Evolutionary conservation across 2,329 filamentous ascomycete genomes (phyloP).

Genomic region (Cladosporium sp.): DNA sequence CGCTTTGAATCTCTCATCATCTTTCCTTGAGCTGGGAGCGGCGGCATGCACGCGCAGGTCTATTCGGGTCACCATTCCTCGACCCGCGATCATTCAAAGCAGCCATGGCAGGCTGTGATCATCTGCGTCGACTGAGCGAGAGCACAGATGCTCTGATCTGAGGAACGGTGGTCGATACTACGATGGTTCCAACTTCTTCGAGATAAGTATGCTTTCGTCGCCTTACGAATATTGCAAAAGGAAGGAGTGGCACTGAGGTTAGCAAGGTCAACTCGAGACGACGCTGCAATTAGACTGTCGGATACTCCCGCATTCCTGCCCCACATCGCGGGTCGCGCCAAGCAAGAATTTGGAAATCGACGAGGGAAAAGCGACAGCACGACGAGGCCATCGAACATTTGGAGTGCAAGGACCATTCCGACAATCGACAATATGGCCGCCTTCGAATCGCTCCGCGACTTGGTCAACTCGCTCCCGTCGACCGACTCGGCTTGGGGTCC

Average conservation of each 20-base stretch:
- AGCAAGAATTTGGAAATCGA: background rate
- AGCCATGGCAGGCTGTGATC: slow-evolving; percentile 2
- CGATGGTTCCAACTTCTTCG: too few species aligned
- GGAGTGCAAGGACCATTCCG: slow-evolving; percentile 7
- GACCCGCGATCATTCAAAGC: slow-evolving; percentile 4
- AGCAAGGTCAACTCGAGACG: background rate
- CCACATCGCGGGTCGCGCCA: background rate
- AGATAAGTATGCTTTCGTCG: too few species aligned
- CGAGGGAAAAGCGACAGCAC: background rate
- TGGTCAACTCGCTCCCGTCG: slow-evolving; percentile 41
- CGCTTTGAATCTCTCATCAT: slow-evolving; percentile 37
- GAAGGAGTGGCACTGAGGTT: too few species aligned
- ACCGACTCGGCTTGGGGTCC: slow-evolving; percentile 67
- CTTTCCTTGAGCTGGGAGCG: slow-evolving; percentile 34
- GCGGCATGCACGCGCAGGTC: slow-evolving; percentile 43
- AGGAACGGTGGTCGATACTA: too few species aligned
- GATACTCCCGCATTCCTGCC: background rate
- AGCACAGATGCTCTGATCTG: too few species aligned
- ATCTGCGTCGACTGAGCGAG: background rate
- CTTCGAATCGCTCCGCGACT: slow-evolving; percentile 39
- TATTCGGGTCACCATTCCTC: slow-evolving; percentile 19
- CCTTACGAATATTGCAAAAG: too few species aligned
- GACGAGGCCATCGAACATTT: slow-evolving; percentile 1
- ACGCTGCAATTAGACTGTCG: background rate
- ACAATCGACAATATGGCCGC: slow-evolving; percentile 36